Base-by-base conservation (phyloP, 495 filamentous ascomycete genomes). In the Chaetomium tenue region DNA sequence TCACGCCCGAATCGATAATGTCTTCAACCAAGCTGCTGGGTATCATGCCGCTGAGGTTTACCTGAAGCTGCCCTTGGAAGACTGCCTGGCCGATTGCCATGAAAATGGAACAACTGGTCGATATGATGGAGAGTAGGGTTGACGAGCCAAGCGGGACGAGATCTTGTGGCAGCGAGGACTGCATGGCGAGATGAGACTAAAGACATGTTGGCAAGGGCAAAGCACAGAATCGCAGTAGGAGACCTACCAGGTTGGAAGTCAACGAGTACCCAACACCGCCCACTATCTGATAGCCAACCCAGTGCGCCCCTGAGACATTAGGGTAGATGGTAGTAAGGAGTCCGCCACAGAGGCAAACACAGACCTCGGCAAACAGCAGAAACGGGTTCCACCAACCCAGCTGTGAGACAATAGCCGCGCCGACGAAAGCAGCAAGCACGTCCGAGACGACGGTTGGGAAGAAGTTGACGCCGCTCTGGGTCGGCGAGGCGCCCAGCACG, bases 401-500 rank as follows among this genome's bases (percentile, higher is more conserved):
- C 52, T 37, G 26, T 11, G 26, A 2, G 23, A 55, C 16, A 16
- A 37, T 9, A 28, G 18, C 28, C 12, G 26, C 12, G 2, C 33
- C 54, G 11, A 57, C 7, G 5, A 57, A 39, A 20, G 33, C 33
- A 15, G 66, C 67, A 18, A 25, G 39, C 40, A 18, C 39, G 40
- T 16, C 53, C 25, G 33, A 42, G 58, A 60, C 4, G 37, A 42
- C 20, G 7, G 30, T 23, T 1, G 54, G 54, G 37, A 40, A 23
- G 18, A 42, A 16, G 26, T 40, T 15, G n/a, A 23, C 30, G 33
- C 37, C 52, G 3, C 26, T 22, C 16, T 25, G 33, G n/a, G 18
- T 40, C 3, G 54, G 37, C 30, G 54, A 44, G 6, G 30, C 28
- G 20, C 30, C 33, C 54, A 23, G 12, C 3, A 57, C 37, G 78